phyloP scores from a whole-genome alignment of 139 green algal genomes.

The Astrephomene gubernaculifera region DNA sequence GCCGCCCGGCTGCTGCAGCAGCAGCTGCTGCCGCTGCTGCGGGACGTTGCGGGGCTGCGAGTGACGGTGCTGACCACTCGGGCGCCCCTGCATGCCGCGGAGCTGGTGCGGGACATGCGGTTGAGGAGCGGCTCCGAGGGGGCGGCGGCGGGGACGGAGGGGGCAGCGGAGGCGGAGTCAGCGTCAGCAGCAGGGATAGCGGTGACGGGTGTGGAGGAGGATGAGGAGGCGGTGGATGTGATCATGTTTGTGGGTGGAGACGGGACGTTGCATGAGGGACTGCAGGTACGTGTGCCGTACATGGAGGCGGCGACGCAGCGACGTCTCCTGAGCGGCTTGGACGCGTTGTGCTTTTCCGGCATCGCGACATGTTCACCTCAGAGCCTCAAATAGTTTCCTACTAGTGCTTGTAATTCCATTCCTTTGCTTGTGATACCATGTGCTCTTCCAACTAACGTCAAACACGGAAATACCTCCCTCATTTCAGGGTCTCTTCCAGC shows the following conservation, averaged over 20 bases:
- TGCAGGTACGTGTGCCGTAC: slow-evolving; percentile 68
- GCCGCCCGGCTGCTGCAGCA: slow-evolving; percentile 40
- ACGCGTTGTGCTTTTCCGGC: too few species aligned
- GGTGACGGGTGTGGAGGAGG: neutral
- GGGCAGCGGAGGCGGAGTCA: neutral
- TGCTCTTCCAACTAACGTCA: too few species aligned
- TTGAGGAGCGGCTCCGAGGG: neutral
- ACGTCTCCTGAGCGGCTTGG: too few species aligned
- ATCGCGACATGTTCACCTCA: too few species aligned
- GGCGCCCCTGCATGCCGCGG: slow-evolving; percentile 59
- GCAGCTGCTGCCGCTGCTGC: slow-evolving; percentile 64
- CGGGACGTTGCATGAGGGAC: slow-evolving; percentile 77
- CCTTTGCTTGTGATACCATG: too few species aligned
- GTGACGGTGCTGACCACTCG: slow-evolving; percentile 58
- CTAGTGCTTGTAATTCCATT: too few species aligned
- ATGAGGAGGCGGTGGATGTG: slow-evolving; percentile 35
- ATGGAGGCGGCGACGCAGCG: too few species aligned
- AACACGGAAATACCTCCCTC: too few species aligned
- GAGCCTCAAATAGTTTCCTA: too few species aligned
- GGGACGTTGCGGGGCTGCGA: slow-evolving; percentile 67
- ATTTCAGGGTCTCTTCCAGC: slow-evolving; percentile 67
- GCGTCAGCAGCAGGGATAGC: neutral
- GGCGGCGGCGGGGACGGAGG: neutral
- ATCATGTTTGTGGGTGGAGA: slow-evolving; percentile 80
- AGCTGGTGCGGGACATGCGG: slow-evolving; percentile 53